Conservation (phyloP, 805 yeast genomes). For the Wilhelminamyces savonicus region DNA sequence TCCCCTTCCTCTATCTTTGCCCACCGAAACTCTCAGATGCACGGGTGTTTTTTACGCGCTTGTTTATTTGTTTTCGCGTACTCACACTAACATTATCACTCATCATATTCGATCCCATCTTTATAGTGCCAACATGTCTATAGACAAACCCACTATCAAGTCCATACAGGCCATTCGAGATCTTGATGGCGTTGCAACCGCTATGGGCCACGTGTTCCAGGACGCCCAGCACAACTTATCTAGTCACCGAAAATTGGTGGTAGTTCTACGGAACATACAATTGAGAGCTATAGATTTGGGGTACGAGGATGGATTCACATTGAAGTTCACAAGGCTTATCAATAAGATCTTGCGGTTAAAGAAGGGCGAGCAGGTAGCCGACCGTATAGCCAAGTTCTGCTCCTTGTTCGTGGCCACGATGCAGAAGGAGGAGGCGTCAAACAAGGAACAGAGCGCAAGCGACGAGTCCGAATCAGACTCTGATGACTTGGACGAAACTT, state of each 20-base stretch:
- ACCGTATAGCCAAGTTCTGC: slow-evolving; percentile 68
- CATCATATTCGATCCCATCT: too few relatives aligned
- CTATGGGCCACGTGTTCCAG: slow-evolving; percentile 66
- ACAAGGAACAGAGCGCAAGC: slow-evolving; percentile 12
- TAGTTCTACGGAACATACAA: slow-evolving; percentile 55
- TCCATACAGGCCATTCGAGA: slow-evolving; percentile 13
- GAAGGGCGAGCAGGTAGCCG: slow-evolving; percentile 66
- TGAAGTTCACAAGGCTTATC: slow-evolving; percentile 52
- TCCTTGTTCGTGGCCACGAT: slow-evolving; percentile 49
- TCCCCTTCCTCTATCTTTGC: too few relatives aligned
- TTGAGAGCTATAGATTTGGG: slow-evolving; percentile 46
- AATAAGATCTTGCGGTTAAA: slow-evolving; percentile 63
- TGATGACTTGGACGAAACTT: slow-evolving; percentile 31
- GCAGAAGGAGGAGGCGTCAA: slow-evolving; percentile 24
- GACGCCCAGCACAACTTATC: slow-evolving; percentile 71
- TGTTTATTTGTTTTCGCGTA: too few relatives aligned
- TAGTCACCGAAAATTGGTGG: slow-evolving; percentile 70
- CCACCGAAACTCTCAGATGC: too few relatives aligned
- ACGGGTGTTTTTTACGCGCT: too few relatives aligned
- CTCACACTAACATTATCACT: too few relatives aligned
- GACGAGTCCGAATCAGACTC: slow-evolving; percentile 18
- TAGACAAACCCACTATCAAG: too few relatives aligned
- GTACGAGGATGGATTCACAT: slow-evolving; percentile 53
- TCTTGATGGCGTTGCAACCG: slow-evolving; percentile 20
- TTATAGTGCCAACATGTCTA: too few relatives aligned